Conservation (phyloP, 441 rosid genomes). For the Metrosideros polymorpha region DNA sequence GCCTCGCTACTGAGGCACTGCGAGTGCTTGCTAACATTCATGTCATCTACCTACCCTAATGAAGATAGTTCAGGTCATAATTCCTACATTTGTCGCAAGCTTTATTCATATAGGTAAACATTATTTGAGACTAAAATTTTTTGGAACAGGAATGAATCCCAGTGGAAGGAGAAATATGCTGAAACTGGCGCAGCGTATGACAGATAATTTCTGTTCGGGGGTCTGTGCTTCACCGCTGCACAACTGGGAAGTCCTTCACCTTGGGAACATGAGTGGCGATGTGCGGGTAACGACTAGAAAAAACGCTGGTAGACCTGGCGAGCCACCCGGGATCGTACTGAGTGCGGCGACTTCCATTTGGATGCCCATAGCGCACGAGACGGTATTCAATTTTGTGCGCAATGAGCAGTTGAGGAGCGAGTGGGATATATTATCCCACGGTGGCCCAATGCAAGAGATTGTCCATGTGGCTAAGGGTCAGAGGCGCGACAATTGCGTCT, state of each 20-base stretch:
- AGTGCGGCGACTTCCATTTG: constrained; percentile 93
- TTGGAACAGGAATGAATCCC: constrained; percentile 44
- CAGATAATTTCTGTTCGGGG: constrained; percentile 79
- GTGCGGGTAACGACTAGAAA: constrained; percentile 81
- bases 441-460: constrained; percentile 92
- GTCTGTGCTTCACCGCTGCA: constrained; percentile 73
- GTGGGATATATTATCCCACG: constrained; percentile 90
- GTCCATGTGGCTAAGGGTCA: constrained; percentile 90
- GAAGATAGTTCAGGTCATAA: constrained; percentile 35
- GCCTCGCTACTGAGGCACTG: constrained; percentile 91
- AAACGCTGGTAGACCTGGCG: constrained; percentile 75
- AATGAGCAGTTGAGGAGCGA: constrained; percentile 85
- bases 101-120: background rate
- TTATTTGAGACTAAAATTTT: background rate
- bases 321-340: constrained; percentile 81
- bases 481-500: constrained; percentile 83
- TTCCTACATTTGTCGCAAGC: background rate
- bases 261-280: constrained; percentile 66
- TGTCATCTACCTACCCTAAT: constrained; percentile 10
- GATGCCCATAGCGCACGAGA: constrained; percentile 71
- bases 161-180: constrained; percentile 79
- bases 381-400: constrained; percentile 71
- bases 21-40: constrained; percentile 46
- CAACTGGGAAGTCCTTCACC: constrained; percentile 69
- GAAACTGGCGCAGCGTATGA: constrained; percentile 88